Percentiles rank a stretch among this genome's conserved stretches.
phyloP scores from a whole-genome alignment of 2,329 filamentous ascomycete species.

The Allantophomopsis cytisporea region DNA sequence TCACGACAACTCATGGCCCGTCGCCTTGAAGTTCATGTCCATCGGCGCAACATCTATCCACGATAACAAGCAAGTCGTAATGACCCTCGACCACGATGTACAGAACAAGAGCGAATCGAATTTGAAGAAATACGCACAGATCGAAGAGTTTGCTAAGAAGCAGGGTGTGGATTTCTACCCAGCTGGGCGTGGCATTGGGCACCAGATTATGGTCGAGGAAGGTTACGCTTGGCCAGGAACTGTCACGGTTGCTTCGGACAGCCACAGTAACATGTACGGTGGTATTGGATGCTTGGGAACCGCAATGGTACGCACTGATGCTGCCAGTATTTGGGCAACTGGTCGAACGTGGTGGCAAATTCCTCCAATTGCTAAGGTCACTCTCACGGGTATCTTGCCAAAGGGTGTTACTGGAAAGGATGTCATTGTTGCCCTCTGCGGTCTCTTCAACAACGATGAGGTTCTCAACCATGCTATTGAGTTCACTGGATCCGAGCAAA shows the following conservation, averaged over 20 bases:
- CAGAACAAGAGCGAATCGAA: slow-evolving; percentile 72
- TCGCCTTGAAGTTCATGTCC: slow-evolving; percentile 66
- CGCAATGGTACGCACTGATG: slow-evolving; percentile 76
- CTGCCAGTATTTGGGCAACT: slow-evolving; percentile 75
- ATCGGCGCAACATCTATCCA: slow-evolving; percentile 67
- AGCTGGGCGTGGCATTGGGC: slow-evolving; percentile 70
- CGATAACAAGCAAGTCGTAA: slow-evolving; percentile 60
- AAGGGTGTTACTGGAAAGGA: slow-evolving; percentile 83
- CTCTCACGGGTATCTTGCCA: slow-evolving; percentile 61
- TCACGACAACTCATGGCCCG: slow-evolving; percentile 72
- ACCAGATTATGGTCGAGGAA: slow-evolving; percentile 86
- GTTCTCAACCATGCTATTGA: slow-evolving; percentile 88
- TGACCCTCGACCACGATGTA: slow-evolving; percentile 80
- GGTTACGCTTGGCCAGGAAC: slow-evolving; percentile 78
- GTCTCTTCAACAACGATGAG: slow-evolving; percentile 73
- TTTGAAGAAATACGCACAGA: slow-evolving; percentile 68
- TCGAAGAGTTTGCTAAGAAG: slow-evolving; percentile 66
- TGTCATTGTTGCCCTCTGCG: slow-evolving; percentile 80
- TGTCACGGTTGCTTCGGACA: slow-evolving; percentile 65
- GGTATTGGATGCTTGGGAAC: slow-evolving; percentile 67
- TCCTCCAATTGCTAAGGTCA: slow-evolving; percentile 72
- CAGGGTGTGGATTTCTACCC: slow-evolving; percentile 71
- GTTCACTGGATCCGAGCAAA: slow-evolving; percentile 70
- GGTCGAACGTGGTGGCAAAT: slow-evolving; percentile 79
- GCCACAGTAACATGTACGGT: slow-evolving; percentile 74